phyloP scores from a whole-genome alignment of 352 stramenopile genomes.

The Pythium phragmiticola region DNA sequence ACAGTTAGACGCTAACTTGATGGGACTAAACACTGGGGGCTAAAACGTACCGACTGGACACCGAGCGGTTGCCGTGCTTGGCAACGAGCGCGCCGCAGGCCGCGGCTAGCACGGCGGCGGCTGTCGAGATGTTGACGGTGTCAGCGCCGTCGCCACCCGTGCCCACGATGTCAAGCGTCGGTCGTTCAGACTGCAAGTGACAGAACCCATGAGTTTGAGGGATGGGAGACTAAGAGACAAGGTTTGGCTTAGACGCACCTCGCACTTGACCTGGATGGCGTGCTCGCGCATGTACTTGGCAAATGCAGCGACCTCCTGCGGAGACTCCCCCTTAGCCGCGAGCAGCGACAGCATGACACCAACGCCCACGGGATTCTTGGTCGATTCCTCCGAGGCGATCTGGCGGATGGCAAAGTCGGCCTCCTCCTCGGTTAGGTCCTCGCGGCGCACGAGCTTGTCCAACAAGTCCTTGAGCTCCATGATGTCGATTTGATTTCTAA shows the following conservation, averaged over 20 bases:
- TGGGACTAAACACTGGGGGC: background rate
- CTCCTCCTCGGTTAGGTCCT: slow-evolving; percentile 73
- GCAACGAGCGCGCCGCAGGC: slow-evolving; percentile 92
- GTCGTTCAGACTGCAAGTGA: slow-evolving; percentile 40
- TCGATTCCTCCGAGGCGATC: slow-evolving; percentile 66
- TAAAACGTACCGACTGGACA: slow-evolving; percentile 83
- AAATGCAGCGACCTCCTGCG: slow-evolving; percentile 94
- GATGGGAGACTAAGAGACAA: background rate
- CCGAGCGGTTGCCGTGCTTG: slow-evolving; percentile 97
- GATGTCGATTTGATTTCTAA: background rate
- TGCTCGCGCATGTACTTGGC: slow-evolving; percentile 95
- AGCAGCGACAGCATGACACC: slow-evolving; percentile 94
- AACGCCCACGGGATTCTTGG: slow-evolving; percentile 66
- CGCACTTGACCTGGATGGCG: slow-evolving; percentile 78
- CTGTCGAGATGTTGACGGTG: slow-evolving; percentile 98
- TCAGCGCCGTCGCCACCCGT: slow-evolving; percentile 98
- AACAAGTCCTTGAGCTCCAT: slow-evolving; percentile 80
- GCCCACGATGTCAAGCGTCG: slow-evolving; percentile 98
- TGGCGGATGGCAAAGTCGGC: slow-evolving; percentile 65
- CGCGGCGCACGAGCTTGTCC: slow-evolving; percentile 64
- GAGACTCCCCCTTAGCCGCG: slow-evolving; percentile 93
- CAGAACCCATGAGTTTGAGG: background rate
- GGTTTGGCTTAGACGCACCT: slow-evolving; percentile 24
- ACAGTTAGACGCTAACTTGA: background rate
- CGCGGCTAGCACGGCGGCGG: slow-evolving; percentile 92